A percentile compares a stretch with the other conserved stretches of the same genome.
Evolutionary conservation across 2,329 filamentous ascomycete genomes (phyloP).

Genomic region (Cercospora beticola): DNA sequence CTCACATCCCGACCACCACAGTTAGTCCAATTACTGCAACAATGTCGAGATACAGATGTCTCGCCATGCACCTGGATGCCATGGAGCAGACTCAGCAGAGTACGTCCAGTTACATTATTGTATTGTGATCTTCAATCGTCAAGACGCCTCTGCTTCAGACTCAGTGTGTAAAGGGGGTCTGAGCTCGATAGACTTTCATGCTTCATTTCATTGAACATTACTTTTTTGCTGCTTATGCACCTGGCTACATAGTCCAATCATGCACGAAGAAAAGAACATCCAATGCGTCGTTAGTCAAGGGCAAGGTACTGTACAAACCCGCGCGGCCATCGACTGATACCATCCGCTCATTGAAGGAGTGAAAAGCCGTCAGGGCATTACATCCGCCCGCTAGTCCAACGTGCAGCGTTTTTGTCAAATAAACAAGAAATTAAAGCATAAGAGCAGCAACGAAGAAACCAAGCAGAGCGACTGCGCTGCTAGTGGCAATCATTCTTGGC

Average conservation of each 20-base stretch:
- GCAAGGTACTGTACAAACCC: slow-evolving; percentile 22
- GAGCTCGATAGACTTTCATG: slow-evolving; percentile 5
- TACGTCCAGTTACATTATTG: neutral
- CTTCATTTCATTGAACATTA: slow-evolving; percentile 18
- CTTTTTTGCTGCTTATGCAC: slow-evolving; percentile 9
- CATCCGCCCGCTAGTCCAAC: slow-evolving; percentile 5
- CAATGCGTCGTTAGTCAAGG: slow-evolving; percentile 11
- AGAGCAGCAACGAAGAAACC: slow-evolving; percentile 41
- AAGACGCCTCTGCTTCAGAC: neutral
- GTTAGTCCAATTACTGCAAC: neutral
- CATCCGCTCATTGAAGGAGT: slow-evolving; percentile 18
- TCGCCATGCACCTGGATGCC: neutral
- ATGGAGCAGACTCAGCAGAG: neutral
- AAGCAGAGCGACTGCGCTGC: slow-evolving; percentile 39
- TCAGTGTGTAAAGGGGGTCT: neutral
- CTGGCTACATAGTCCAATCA: slow-evolving; percentile 17
- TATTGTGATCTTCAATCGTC: neutral
- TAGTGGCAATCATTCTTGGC: slow-evolving; percentile 37
- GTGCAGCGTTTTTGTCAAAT: slow-evolving; percentile 4
- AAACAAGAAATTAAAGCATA: slow-evolving; percentile 32
- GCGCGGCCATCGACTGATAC: slow-evolving; percentile 13
- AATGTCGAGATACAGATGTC: neutral
- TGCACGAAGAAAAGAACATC: slow-evolving; percentile 19
- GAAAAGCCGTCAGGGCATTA: slow-evolving; percentile 24
- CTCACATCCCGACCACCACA: neutral